Evolutionary conservation across 345 rosid genomes (phyloP).

Genomic region (Abelmoschus esculentus): DNA sequence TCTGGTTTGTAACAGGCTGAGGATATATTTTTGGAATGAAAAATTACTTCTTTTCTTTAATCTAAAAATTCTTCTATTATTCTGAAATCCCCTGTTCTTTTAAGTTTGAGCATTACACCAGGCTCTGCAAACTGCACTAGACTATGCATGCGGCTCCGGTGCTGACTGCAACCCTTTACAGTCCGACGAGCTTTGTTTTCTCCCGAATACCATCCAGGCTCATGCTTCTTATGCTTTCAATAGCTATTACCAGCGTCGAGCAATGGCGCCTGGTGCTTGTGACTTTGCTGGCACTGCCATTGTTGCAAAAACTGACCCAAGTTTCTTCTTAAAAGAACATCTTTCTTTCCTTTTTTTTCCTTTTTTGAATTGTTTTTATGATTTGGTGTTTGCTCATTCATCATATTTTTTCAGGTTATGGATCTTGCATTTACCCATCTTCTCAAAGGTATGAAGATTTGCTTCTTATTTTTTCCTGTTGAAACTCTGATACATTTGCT

Average conservation of each 20-base stretch:
- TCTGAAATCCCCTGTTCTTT: no score
- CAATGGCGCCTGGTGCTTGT: conserved; percentile 73
- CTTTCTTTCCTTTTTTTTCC: background rate
- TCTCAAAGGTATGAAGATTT: conserved; percentile 40
- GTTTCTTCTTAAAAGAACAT: conserved; percentile 19
- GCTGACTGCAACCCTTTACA: conserved; percentile 61
- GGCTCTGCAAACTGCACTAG: conserved; percentile 49
- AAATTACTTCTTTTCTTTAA: no score
- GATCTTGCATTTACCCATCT: conserved; percentile 74
- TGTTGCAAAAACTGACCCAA: conserved; percentile 59
- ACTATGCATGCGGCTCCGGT: conserved; percentile 63
- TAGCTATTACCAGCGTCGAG: conserved; percentile 55
- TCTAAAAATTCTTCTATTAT: no score
- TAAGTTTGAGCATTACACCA: no score
- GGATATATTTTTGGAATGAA: no score
- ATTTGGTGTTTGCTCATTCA: background rate
- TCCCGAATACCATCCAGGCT: conserved; percentile 61
- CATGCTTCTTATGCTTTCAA: conserved; percentile 79
- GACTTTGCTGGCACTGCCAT: conserved; percentile 72
- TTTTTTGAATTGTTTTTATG: background rate
- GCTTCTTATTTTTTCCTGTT: background rate
- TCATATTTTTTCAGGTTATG: conserved; percentile 41
- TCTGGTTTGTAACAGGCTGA: no score
- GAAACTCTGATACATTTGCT: background rate
- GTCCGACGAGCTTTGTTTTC: conserved; percentile 46